Evolutionary conservation across 805 yeast species (phyloP).

Genomic region (Tetrapisispora phaffii): DNA sequence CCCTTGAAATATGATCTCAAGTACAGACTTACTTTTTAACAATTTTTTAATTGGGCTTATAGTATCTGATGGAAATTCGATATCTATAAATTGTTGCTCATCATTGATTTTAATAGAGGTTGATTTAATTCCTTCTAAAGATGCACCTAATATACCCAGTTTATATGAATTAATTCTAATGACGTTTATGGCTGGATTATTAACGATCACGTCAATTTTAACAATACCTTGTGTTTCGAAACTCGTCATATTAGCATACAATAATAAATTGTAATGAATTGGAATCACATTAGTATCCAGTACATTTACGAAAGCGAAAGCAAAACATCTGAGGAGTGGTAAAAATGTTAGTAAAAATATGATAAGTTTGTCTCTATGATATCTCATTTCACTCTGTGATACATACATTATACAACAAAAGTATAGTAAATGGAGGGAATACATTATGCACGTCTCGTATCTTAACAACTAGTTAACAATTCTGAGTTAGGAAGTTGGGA

Average conservation of each 20-base stretch:
- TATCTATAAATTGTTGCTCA: conserved; percentile 53
- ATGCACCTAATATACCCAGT: conserved; percentile 48
- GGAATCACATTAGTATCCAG: conserved; percentile 65
- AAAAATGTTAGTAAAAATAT: neutral
- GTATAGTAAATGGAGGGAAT: neutral
- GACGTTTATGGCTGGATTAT: conserved; percentile 31
- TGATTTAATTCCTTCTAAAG: conserved; percentile 31
- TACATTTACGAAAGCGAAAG: conserved; percentile 26
- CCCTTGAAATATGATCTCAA: conserved; percentile 39
- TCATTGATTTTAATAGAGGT: conserved; percentile 35
- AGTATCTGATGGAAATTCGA: conserved; percentile 41
- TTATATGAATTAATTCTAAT: conserved; percentile 56
- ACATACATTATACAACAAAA: neutral
- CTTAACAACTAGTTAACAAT: no score
- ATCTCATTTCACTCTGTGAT: no score
- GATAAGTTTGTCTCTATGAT: neutral
- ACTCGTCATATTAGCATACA: conserved; percentile 50
- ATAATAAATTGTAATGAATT: conserved; percentile 56
- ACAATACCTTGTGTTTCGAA: conserved; percentile 51
- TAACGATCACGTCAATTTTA: conserved; percentile 43
- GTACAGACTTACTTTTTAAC: neutral
- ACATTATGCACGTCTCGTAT: no score
- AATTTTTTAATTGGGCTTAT: conserved; percentile 8
- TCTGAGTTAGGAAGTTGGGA: no score
- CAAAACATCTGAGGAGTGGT: neutral